Evolutionary conservation across 345 rosid genomes (phyloP), one percentile per base, ranked within the genome.

Genomic region (Populus tremula): DNA sequence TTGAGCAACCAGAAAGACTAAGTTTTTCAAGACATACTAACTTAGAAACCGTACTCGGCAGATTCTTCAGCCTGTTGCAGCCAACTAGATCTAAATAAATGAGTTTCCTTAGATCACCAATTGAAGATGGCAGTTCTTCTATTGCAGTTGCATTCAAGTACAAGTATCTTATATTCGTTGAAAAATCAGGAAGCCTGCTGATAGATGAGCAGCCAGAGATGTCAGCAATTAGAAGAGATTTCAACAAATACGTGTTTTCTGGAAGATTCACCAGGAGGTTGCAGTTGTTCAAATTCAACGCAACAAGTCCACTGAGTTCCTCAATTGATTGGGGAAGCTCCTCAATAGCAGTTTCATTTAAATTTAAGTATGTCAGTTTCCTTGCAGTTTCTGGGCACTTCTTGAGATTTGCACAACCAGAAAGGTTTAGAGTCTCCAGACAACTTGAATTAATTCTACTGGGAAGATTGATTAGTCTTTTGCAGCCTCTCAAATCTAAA

Each of bases 371-470:
- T 5, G 56, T 33, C 10, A 76, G 0, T 29, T 39, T 71, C 49
- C 29, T 16, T 49, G 72, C 16, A 18, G 54, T 20, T 27, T 76
- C 72, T 23, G 69, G 68, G 41, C 23, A 39, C 18, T 8, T 17
- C 33, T 31, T 21, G 23, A 80, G 68, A 49, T 27, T 62, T 36
- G 76, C 70, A 27, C 79, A 80, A 11, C 54, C 45, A 6, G 61
- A 27, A 50, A 79, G 82, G 69, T 36, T 38, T 11, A 79, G 73
- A 27, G 43, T 67, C 31, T 17, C 43, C 17, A 79, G 77, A 38
- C 49, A 54, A 10, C 66, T 53, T 39, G 8, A 33, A 1, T 17
- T 41, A 25, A 8, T 6, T 18, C 17, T 35, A 11, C 41, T 65
- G 6, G 70, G 68, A 12, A 74, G 5, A 16, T 11, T 14, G 2